These are phyloP conservation scores for Pulicaria dysenterica DNA, from an alignment of 129 eudicot species.

Conservation along the genomic window DNA sequence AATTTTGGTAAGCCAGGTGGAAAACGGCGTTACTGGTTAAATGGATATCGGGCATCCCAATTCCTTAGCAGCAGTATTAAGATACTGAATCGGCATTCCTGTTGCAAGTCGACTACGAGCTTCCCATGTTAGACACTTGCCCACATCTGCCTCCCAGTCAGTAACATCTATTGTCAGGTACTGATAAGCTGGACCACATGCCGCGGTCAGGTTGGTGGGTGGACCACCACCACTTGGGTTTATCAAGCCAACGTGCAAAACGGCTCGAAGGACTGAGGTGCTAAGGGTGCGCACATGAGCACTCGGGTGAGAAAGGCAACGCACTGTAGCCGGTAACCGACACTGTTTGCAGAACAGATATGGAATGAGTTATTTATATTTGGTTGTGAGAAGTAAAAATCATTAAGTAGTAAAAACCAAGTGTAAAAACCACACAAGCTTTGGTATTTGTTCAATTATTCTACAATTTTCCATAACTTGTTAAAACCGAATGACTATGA, in stretches of 20 bases:
- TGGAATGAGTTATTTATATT: not conserved
- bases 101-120: conserved; percentile 79
- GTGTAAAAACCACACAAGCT: too few species aligned
- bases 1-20: not conserved
- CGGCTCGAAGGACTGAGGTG: conserved; percentile 87
- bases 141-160: conserved; percentile 80
- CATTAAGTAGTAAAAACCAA: too few species aligned
- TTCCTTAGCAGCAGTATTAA: conserved; percentile 80
- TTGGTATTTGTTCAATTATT: too few species aligned
- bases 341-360: conserved; percentile 50
- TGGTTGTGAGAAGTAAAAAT: too few species aligned
- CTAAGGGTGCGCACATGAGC: conserved; percentile 99
- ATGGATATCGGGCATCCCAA: conserved; percentile 70
- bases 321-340: conserved; percentile 86
- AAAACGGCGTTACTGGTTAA: conserved; percentile 4
- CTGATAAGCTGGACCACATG: conserved; percentile 44
- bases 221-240: conserved; percentile 42
- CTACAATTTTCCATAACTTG: too few species aligned
- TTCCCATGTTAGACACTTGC: conserved; percentile 91
- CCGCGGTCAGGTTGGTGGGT: conserved; percentile 39
- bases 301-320: conserved; percentile 89
- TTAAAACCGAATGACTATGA: too few species aligned
- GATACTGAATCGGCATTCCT: conserved; percentile 70
- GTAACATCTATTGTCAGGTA: conserved; percentile 48
- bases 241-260: conserved; percentile 56